These are phyloP conservation scores for Chaetomiaceae sp. DNA, from an alignment of 2,329 filamentous ascomycete genomes.

Conservation along the genomic window DNA sequence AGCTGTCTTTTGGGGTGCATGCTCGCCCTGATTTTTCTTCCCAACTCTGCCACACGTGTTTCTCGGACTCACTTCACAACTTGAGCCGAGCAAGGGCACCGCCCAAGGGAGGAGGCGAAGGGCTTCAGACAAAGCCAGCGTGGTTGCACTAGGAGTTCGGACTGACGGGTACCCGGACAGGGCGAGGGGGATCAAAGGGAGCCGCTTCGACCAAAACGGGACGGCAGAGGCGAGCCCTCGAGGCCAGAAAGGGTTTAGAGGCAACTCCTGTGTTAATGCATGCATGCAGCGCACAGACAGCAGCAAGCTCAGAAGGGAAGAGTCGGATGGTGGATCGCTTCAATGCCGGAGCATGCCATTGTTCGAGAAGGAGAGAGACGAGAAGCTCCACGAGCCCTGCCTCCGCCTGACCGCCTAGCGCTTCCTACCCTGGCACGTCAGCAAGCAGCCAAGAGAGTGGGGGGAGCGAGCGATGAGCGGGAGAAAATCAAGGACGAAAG, in stretches of 20 bases:
- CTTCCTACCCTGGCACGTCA: neutral
- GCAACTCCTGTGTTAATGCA: conserved; percentile 25
- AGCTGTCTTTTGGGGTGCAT: no score
- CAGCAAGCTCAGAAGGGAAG: conserved; percentile 21
- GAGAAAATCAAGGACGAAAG: neutral
- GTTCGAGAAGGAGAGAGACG: conserved; percentile 19
- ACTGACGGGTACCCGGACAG: neutral
- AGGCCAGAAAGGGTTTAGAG: conserved; percentile 20
- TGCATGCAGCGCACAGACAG: conserved; percentile 26
- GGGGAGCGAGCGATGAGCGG: neutral
- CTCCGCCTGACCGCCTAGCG: conserved; percentile 7
- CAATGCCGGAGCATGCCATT: conserved; percentile 26
- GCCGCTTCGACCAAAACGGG: conserved; percentile 14
- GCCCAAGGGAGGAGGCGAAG: neutral
- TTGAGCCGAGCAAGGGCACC: neutral
- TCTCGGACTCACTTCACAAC: neutral
- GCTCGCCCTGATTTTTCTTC: no score
- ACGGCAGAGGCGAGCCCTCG: conserved; percentile 11
- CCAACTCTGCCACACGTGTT: neutral
- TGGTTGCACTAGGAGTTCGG: conserved; percentile 11
- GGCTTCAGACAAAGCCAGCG: neutral
- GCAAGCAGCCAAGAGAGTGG: neutral
- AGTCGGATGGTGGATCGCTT: conserved; percentile 18
- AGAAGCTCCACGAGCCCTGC: neutral
- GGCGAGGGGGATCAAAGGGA: neutral